These are phyloP conservation scores for Cajanus cajan DNA, from an alignment of 306 rosid species.

Conservation along the genomic window DNA sequence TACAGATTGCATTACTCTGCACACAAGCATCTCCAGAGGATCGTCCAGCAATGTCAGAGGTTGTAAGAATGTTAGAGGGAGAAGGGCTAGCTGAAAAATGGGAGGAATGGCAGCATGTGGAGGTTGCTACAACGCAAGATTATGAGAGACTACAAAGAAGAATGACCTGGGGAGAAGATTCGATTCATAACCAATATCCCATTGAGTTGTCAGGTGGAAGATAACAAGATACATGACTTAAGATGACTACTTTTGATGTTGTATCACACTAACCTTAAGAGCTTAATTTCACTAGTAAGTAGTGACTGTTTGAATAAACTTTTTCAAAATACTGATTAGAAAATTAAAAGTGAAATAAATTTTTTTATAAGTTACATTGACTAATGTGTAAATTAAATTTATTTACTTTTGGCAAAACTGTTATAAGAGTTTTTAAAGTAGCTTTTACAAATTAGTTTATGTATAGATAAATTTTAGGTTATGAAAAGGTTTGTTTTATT, in stretches of 20 bases:
- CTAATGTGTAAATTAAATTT: too few relatives aligned
- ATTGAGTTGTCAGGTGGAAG: constrained; percentile 85
- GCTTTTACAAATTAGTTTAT: too few relatives aligned
- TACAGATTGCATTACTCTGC: constrained; percentile 83
- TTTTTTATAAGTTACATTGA: too few relatives aligned
- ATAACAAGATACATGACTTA: constrained; percentile 41
- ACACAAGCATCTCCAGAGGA: constrained; percentile 82
- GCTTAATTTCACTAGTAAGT: constrained; percentile 15
- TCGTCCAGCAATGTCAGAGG: constrained; percentile 91
- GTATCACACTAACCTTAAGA: constrained; percentile 17
- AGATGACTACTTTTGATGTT: neutral
- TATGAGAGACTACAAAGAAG: constrained; percentile 74
- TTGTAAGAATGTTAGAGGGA: constrained; percentile 92
- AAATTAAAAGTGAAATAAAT: too few relatives aligned
- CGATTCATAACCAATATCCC: constrained; percentile 73
- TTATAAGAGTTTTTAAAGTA: too few relatives aligned
- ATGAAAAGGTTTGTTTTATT: too few relatives aligned
- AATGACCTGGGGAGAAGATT: constrained; percentile 82
- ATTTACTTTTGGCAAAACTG: too few relatives aligned
- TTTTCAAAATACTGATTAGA: too few relatives aligned
- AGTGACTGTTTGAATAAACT: too few relatives aligned
- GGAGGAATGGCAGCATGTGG: constrained; percentile 86
- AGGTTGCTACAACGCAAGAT: constrained; percentile 72
- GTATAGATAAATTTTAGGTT: too few relatives aligned
- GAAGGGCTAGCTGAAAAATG: constrained; percentile 93